These are phyloP conservation scores for Leishmania major DNA, from an alignment of 208 protist genomes.

Conservation along the genomic window DNA sequence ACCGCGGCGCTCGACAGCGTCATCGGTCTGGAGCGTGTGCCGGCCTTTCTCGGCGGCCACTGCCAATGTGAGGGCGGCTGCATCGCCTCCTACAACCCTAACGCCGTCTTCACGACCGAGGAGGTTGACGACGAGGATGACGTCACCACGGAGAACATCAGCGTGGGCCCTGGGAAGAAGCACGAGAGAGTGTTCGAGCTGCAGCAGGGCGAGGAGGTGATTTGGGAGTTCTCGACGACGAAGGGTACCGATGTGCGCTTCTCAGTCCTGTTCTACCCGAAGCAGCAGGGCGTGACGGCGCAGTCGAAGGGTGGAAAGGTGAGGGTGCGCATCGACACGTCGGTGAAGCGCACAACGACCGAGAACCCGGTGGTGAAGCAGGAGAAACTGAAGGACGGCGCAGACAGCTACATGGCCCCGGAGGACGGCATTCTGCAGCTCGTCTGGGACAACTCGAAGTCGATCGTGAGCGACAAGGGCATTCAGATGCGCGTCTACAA, in stretches of 20 bases:
- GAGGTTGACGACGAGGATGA: conserved; percentile 39
- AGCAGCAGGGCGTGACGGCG: conserved; percentile 35
- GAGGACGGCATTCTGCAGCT: conserved; percentile 62
- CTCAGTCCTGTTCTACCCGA: conserved; percentile 46
- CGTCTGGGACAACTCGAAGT: conserved; percentile 60
- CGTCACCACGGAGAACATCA: conserved; percentile 56
- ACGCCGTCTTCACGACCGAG: conserved; percentile 21
- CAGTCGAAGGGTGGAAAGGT: conserved; percentile 28
- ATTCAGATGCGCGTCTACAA: conserved; percentile 75
- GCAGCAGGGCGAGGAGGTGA: conserved; percentile 47
- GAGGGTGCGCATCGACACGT: conserved; percentile 40
- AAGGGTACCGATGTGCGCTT: conserved; percentile 51
- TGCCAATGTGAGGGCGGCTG: conserved; percentile 63
- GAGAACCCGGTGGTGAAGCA: conserved; percentile 49
- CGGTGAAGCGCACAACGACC: conserved; percentile 32
- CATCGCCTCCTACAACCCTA: conserved; percentile 47
- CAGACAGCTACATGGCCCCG: conserved; percentile 48
- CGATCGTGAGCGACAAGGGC: conserved; percentile 48
- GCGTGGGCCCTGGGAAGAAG: conserved; percentile 41
- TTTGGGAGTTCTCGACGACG: conserved; percentile 63
- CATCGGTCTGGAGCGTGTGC: conserved; percentile 56
- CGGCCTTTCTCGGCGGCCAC: conserved; percentile 58
- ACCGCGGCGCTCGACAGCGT: conserved; percentile 42
- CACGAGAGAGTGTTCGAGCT: conserved; percentile 56
- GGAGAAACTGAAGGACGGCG: conserved; percentile 51